Evolutionary conservation across 1,284 basidiomycete species (phyloP), one percentile per base, ranked within the genome.

Genomic region (Trametes pubescens): DNA sequence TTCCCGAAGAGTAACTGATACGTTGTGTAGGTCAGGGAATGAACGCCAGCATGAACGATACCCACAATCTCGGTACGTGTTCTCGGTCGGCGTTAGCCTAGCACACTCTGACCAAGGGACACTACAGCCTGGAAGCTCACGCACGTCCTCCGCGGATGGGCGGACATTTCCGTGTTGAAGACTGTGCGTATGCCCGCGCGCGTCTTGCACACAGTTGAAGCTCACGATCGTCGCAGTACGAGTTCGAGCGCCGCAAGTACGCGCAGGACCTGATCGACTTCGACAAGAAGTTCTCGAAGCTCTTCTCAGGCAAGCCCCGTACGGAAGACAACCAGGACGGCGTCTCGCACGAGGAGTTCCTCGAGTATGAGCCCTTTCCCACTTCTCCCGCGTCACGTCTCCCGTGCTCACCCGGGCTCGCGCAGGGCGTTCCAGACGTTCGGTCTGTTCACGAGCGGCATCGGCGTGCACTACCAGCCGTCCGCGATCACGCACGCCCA

Each of bases 11-110:
- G 22, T 22, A 24, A 22, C 22, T 51, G 14, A 48, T 37, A 24
- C 11, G n/a, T 21, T 10, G 10, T 79, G 78, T 87, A 79, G 85
- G 90, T 83, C 79, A 86, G 70, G 86, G 86, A 1, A 88, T 88
- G 86, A 89, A 89, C 71, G 86, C 85, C 1, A 91, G 90, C 70
- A 94, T 94, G 91, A 92, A 90, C 64, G 93, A 94, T 73, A 86
- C 89, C 13, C 92, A 92, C 70, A 93, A 94, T 70, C 82, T 94
- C 21, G 82, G 88, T 86, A 47, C 22, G 76, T 71, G 24, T 26
- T 18, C 46, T 13, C 0, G 13, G 6, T 16, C 4, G 10, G 13
- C 9, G 7, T 5, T 26, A 4, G 3, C 4, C 2, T 10, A 9
- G 3, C 11, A 46, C n/a, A 14, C 14, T 38, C 57, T 47, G 21